A percentile compares a stretch with the other conserved stretches of the same genome.
Evolutionary conservation across 495 filamentous ascomycete genomes (phyloP).

Genomic region (Aspergillus nidulans): DNA sequence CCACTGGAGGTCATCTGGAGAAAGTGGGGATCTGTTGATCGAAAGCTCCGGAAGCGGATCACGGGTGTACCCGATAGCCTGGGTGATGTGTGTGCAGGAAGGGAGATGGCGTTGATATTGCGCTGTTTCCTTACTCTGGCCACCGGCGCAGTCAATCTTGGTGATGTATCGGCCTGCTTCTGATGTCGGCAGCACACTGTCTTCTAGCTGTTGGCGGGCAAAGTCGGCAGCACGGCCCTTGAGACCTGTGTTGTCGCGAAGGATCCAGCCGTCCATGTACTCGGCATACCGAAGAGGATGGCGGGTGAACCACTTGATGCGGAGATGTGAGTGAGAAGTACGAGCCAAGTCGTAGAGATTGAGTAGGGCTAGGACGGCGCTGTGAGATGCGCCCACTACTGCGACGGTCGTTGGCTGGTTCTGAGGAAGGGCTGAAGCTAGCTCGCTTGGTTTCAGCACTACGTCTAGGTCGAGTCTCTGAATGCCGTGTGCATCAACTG

Average conservation of each 20-base stretch:
- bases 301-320: constrained; percentile 58
- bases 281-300: constrained; percentile 57
- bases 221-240: constrained; percentile 59
- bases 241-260: constrained; percentile 59
- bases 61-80: constrained; percentile 52
- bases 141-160: constrained; percentile 45
- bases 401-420: constrained; percentile 37
- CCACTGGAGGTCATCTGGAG: constrained; percentile 31
- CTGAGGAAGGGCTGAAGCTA: constrained; percentile 38
- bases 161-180: constrained; percentile 45
- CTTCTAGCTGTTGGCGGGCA: constrained; percentile 53
- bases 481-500: constrained; percentile 26
- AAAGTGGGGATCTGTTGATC: constrained; percentile 24
- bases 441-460: constrained; percentile 50
- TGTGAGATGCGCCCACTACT: constrained; percentile 59
- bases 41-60: constrained; percentile 44
- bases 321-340: constrained; percentile 46
- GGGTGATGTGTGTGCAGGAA: constrained; percentile 45
- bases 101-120: constrained; percentile 44
- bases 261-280: constrained; percentile 57
- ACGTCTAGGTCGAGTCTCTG: constrained; percentile 49
- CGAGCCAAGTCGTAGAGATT: constrained; percentile 52
- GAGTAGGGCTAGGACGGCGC: constrained; percentile 56
- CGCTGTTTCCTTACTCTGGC: constrained; percentile 30
- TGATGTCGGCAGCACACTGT: constrained; percentile 41